Percentiles rank a stretch among this genome's conserved stretches.
Evolutionary conservation across 306 rosid genomes (phyloP).

Genomic region (Prunus kanzakura): DNA sequence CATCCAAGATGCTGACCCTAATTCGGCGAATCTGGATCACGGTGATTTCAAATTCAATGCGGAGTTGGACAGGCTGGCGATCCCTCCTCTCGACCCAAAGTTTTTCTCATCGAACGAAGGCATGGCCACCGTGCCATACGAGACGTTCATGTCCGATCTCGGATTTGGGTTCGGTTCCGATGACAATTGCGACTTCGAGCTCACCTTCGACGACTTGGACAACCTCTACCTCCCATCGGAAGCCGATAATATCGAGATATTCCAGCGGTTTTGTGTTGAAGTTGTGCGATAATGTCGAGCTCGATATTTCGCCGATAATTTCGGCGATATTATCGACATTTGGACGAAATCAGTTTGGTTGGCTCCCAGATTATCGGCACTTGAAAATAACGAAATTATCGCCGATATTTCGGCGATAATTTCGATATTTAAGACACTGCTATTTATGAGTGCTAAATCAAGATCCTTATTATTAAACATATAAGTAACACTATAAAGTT

Average conservation of each 20-base stretch:
- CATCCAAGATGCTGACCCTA: background rate
- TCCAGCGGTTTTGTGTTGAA: no score
- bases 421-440: no score
- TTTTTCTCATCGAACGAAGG: conserved; percentile 30
- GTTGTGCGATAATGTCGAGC: no score
- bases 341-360: no score
- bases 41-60: conserved; percentile 32
- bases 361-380: no score
- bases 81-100: conserved; percentile 57
- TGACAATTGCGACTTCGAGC: conserved; percentile 47
- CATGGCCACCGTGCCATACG: background rate
- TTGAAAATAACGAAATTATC: no score
- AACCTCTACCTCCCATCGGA: conserved; percentile 51
- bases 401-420: no score
- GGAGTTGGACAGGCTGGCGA: conserved; percentile 39
- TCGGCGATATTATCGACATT: no score
- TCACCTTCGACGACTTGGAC: conserved; percentile 72
- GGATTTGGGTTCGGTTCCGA: conserved; percentile 41
- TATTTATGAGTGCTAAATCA: no score
- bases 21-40: conserved; percentile 17
- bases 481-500: no score
- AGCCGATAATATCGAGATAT: conserved; percentile 17
- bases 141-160: conserved; percentile 42
- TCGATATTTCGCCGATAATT: no score
- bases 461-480: no score